Evolutionary conservation across 1,139 yeast species (phyloP), one percentile per base, ranked within the genome.

Genomic region (Eremothecium cymbalariae): DNA sequence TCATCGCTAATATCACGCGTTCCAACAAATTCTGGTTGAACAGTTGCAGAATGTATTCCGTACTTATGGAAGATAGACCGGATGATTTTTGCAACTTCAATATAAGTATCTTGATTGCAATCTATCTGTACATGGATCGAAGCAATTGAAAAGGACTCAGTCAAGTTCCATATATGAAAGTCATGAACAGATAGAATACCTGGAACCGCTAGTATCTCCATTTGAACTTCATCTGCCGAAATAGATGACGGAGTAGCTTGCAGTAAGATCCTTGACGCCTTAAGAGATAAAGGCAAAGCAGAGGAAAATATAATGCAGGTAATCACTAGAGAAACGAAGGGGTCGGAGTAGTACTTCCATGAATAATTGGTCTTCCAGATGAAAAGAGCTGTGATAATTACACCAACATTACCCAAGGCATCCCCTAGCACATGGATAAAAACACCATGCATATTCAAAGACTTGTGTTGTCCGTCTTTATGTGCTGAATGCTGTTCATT

Each of bases 371-470:
- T 86, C 58, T 82, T 79, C 97, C 97, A 88, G 50, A 90, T 88
- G 49, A 90, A 79, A 25, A 90, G 46, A 1, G 97, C 98, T 2
- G 96, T 80, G 9, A 71, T 59, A 41, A 90, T 90, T 36, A 90
- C 98, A 45, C 98, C 98, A 38, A 90, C 65, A 55, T 90, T 90
- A 45, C 98, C 98, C 42, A 90, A 65, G 1, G 97, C 97, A 58
- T 90, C 98, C 28, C 98, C 98, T 49, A 90, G 47, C 5, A 90
- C 98, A 56, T 90, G 98, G 50, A 90, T 67, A 53, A 84, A 90
- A 4, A 90, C 97, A 43, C 98, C 97, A 51, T 85, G 93, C 97
- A 90, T 90, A 61, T 90, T 90, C 66, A 90, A 67, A 9, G 95
- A 83, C 56, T 72, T 75, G 22, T 59, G 52, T 50, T 65, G 62